These are phyloP conservation scores for Monilinia aucupariae DNA, from an alignment of 2,329 filamentous ascomycete genomes.

Conservation along the genomic window DNA sequence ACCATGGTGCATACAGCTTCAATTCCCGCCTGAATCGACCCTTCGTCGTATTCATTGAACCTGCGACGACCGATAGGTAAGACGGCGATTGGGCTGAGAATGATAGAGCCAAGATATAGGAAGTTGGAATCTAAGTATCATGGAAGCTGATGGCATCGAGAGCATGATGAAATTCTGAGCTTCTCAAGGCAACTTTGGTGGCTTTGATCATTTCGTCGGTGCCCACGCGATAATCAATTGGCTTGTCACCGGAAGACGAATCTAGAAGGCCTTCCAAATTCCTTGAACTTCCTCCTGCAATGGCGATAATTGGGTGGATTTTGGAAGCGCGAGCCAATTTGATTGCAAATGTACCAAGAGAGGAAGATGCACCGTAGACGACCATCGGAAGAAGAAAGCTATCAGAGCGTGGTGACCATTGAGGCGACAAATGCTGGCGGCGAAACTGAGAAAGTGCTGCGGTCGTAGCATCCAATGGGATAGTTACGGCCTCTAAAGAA, in stretches of 20 bases:
- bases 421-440: conserved; percentile 36
- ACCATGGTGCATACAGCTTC: conserved; percentile 8
- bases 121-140: conserved; percentile 1
- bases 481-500: conserved; percentile 36
- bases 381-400: conserved; percentile 34
- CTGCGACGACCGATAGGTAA: neutral
- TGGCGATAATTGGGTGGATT: conserved; percentile 53
- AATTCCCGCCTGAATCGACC: neutral
- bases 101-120: neutral
- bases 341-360: conserved; percentile 52
- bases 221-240: conserved; percentile 52
- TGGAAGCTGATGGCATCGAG: conserved; percentile 27
- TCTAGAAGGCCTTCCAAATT: conserved; percentile 44
- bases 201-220: conserved; percentile 36
- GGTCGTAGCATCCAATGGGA: conserved; percentile 41
- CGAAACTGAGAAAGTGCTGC: conserved; percentile 37
- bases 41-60: conserved; percentile 6
- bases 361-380: conserved; percentile 47
- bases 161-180: conserved; percentile 19
- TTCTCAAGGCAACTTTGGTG: conserved; percentile 15
- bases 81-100: neutral
- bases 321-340: conserved; percentile 34
- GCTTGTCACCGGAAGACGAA: conserved; percentile 36
- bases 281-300: conserved; percentile 45
- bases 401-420: conserved; percentile 35